Conservation (phyloP, 805 yeast species). For the Candida sithepensis region DNA sequence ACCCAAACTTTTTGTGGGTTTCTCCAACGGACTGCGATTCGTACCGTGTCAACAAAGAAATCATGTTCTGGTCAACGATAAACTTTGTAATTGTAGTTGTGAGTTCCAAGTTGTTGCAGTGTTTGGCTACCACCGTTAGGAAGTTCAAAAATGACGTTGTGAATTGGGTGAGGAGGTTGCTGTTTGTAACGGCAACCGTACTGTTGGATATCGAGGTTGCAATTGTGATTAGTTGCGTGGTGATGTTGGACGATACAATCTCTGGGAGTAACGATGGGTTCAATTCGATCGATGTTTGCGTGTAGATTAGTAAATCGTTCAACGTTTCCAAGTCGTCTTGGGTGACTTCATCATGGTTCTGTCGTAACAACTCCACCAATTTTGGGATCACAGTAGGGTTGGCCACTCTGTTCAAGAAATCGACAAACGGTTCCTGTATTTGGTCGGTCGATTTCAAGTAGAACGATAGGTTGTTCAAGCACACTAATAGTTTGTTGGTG, state of each 20-base stretch:
- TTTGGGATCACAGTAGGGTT: slow-evolving; percentile 13
- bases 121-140: slow-evolving; percentile 25
- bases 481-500: slow-evolving; percentile 54
- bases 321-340: slow-evolving; percentile 12
- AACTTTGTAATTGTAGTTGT: slow-evolving; percentile 22
- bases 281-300: slow-evolving; percentile 13
- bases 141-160: slow-evolving; percentile 21
- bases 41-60: slow-evolving; percentile 16
- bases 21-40: slow-evolving; percentile 13
- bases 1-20: slow-evolving; percentile 24
- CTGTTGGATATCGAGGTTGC: no score
- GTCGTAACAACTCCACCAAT: slow-evolving; percentile 6
- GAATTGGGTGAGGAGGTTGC: slow-evolving; percentile 14
- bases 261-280: slow-evolving; percentile 4
- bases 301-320: slow-evolving; percentile 17
- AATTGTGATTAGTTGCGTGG: slow-evolving; percentile 3
- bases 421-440: slow-evolving; percentile 18
- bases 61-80: slow-evolving; percentile 23
- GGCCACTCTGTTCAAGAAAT: slow-evolving; percentile 8
- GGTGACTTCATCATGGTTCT: slow-evolving; percentile 1
- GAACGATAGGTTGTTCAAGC: slow-evolving; percentile 65
- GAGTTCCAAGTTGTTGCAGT: slow-evolving; percentile 11
- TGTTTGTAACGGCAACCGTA: no score
- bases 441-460: slow-evolving; percentile 24
- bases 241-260: background rate